Conservation (phyloP, 108 stramenopile species). For the Fragilaria radians region DNA sequence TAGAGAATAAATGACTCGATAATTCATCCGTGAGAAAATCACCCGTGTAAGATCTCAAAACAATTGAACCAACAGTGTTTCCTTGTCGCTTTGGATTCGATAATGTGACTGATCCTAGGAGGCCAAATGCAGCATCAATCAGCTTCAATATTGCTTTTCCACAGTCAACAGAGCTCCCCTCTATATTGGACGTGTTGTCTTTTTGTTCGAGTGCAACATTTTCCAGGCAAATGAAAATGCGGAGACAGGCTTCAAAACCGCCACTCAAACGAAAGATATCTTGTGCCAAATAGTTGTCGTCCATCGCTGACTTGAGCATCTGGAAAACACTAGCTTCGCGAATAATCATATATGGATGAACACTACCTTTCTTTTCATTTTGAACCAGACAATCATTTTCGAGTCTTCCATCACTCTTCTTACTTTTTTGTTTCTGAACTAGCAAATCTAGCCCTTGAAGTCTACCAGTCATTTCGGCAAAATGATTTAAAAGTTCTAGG, state of each 20-base stretch:
- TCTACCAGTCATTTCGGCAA: slow-evolving; percentile 19
- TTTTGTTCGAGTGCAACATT: too few relatives aligned
- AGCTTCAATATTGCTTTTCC: slow-evolving; percentile 35
- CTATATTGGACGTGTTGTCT: slow-evolving; percentile 5
- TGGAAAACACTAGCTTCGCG: slow-evolving; percentile 1
- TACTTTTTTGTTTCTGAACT: background rate
- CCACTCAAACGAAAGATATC: slow-evolving; percentile 61
- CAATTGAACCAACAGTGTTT: slow-evolving; percentile 11
- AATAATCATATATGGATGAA: background rate
- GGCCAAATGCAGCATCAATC: slow-evolving; percentile 37
- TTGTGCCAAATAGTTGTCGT: slow-evolving; percentile 47
- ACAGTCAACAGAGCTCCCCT: too few relatives aligned
- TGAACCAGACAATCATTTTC: background rate
- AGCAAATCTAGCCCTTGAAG: background rate
- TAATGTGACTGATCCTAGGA: slow-evolving; percentile 52
- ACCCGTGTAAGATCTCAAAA: slow-evolving; percentile 6
- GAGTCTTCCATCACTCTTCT: too few relatives aligned
- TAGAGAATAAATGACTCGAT: slow-evolving; percentile 23
- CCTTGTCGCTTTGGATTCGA: slow-evolving; percentile 36
- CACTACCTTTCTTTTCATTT: background rate
- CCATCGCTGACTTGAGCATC: slow-evolving; percentile 47
- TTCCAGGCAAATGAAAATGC: slow-evolving; percentile 41
- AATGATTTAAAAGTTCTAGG: slow-evolving; percentile 43
- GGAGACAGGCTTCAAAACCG: slow-evolving; percentile 59
- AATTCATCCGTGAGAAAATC: slow-evolving; percentile 32